A percentile compares a stretch with the other conserved stretches of the same genome.
phyloP scores from a whole-genome alignment of 2,329 filamentous ascomycete species.

The Penicillium sp. region DNA sequence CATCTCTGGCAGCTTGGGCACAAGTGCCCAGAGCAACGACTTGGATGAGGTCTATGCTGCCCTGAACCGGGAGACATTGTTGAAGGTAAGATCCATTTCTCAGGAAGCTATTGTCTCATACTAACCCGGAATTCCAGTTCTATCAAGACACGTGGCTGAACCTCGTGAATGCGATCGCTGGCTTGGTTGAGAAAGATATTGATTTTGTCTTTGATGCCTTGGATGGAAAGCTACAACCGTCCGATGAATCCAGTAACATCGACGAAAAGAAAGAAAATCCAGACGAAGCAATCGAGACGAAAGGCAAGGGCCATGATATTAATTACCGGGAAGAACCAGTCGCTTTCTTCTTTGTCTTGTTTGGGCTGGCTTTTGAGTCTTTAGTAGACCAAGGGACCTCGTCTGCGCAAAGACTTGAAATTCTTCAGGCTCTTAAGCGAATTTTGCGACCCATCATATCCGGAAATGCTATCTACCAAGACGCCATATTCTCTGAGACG shows the following conservation, averaged over 20 bases:
- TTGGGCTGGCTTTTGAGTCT: conserved; percentile 93
- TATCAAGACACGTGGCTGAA: conserved; percentile 98
- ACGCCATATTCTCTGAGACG: conserved; percentile 91
- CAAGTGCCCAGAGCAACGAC: conserved; percentile 73
- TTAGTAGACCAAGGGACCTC: conserved; percentile 74
- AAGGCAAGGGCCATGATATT: conserved; percentile 67
- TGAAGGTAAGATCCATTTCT: conserved; percentile 50
- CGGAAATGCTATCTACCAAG: conserved; percentile 92
- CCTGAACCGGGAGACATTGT: conserved; percentile 83
- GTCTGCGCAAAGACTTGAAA: conserved; percentile 74
- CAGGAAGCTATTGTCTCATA: background rate
- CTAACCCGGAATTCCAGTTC: conserved; percentile 49
- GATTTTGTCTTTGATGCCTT: conserved; percentile 96
- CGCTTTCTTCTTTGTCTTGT: conserved; percentile 97
- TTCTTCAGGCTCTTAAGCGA: conserved; percentile 85
- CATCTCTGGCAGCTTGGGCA: conserved; percentile 83
- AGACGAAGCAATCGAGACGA: conserved; percentile 19
- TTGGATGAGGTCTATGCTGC: conserved; percentile 92
- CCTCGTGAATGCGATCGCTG: conserved; percentile 93
- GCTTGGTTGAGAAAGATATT: conserved; percentile 93
- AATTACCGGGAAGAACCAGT: conserved; percentile 98
- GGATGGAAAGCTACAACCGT: conserved; percentile 63
- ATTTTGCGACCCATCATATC: conserved; percentile 91
- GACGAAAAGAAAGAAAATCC: conserved; percentile 12
- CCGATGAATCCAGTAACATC: conserved; percentile 22